Base-by-base conservation (phyloP, 331 rosid species). In the Malus hybrid region DNA sequence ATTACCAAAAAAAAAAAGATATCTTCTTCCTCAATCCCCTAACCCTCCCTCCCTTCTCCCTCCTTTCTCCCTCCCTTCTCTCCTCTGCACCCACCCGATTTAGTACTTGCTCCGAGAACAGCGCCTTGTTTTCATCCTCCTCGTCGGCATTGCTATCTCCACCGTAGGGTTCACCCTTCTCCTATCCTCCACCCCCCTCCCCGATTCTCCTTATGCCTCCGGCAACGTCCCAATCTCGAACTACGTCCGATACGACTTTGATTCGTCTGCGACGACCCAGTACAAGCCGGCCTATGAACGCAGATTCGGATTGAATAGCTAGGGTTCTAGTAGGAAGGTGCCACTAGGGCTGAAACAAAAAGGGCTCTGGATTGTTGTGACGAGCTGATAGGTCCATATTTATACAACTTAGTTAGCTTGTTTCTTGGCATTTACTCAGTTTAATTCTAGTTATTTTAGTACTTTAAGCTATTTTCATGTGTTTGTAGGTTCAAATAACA, bases 321-420 rank as follows among this genome's bases (percentile, higher is more conserved):
- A 82, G 78, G 85, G 83, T 69, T 84, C 93, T 1, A 74, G 86
- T 0, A 93, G 97, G 55, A 88, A 90, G 75, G 78, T 93, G 5
- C 97, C 98, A 1, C 39, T 89, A 6, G 98, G 98, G 5, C 73
- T 93, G 65, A 87, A 84, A 74, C 61, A 90, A 12, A 90, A 87
- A 78, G 92, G 93, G 10, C 88, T 89, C 19, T 87, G 98, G 79
- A 89, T 93, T 79, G 97, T 93, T 24, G 98, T 93, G 0, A 93
- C 98, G 0, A 97, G 98, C 1, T 22, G 24, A 22, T 22, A 22
- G 24, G 24, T 22, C 1, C 24, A 22, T 22, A 22, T 22, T 22
- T 22, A 22, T 22, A 1, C 24, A 22, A 22, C 24, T 22, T 22
- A 22, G 24, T 22, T 22, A 22, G 24, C 24, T 22, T 22, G 24